phyloP scores from a whole-genome alignment of 805 yeast species.

The Ogataea methylovora region DNA sequence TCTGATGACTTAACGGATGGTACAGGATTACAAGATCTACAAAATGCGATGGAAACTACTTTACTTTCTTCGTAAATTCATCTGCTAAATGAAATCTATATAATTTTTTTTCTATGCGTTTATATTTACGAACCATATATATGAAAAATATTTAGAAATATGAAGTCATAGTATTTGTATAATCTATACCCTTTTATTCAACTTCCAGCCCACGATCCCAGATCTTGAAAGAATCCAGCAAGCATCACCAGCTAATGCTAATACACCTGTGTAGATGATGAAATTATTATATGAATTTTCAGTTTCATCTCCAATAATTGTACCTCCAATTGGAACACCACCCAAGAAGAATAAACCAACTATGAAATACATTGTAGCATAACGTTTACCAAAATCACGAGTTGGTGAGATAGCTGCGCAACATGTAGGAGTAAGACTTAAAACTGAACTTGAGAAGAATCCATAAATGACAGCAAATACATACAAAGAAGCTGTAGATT shows the following conservation, averaged over 20 bases:
- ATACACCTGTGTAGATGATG: constrained; percentile 27
- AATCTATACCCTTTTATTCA: constrained; percentile 10
- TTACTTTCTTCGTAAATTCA: too few species aligned
- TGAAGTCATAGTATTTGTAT: too few species aligned
- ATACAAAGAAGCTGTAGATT: constrained; percentile 30
- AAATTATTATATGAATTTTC: constrained; percentile 27
- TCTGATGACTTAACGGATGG: too few species aligned
- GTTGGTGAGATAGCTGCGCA: constrained; percentile 48
- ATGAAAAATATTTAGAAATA: too few species aligned
- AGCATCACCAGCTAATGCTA: constrained; percentile 30
- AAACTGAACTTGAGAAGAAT: constrained; percentile 46
- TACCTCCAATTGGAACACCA: constrained; percentile 24
- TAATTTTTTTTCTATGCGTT: too few species aligned
- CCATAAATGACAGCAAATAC: constrained; percentile 46
- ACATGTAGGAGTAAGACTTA: constrained; percentile 53
- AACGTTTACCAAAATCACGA: constrained; percentile 15
- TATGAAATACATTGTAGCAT: constrained; percentile 19
- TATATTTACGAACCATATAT: too few species aligned
- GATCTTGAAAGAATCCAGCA: constrained; percentile 38
- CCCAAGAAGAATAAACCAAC: constrained; percentile 25
- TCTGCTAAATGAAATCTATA: too few species aligned
- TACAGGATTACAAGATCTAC: too few species aligned
- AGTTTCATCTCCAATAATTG: constrained; percentile 27
- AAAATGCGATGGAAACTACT: too few species aligned
- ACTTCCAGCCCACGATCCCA: constrained; percentile 34